Percentiles rank a stretch among this genome's conserved stretches.
phyloP scores from a whole-genome alignment of 176 grass and related monocot species.

The Calamus simplicifolius region DNA sequence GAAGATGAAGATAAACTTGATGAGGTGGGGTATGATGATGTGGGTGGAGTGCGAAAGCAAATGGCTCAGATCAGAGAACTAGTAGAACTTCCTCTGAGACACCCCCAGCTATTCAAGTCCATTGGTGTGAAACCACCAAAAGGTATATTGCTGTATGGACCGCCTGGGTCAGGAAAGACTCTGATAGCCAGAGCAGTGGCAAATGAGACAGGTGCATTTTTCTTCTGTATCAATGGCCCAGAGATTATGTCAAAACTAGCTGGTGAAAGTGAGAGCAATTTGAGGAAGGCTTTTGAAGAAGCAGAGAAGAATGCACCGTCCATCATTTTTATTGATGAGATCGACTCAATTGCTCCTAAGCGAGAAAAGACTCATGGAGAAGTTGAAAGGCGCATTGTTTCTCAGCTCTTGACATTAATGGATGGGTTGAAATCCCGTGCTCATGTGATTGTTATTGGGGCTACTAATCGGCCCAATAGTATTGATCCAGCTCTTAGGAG shows the following conservation, averaged over 20 bases:
- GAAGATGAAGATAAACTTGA: slow-evolving; percentile 84
- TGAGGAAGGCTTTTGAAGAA: slow-evolving; percentile 83
- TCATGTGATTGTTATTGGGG: slow-evolving; percentile 21
- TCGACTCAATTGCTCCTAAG: slow-evolving; percentile 18
- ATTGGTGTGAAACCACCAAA: slow-evolving; percentile 84
- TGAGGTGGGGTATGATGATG: slow-evolving; percentile 82
- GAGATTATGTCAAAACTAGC: slow-evolving; percentile 85
- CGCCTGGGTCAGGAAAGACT: slow-evolving; percentile 78
- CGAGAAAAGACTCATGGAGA: slow-evolving; percentile 18
- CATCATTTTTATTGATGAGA: slow-evolving; percentile 20
- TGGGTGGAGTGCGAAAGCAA: slow-evolving; percentile 70
- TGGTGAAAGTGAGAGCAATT: slow-evolving; percentile 80
- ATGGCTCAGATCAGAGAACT: slow-evolving; percentile 88
- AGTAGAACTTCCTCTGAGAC: slow-evolving; percentile 74
- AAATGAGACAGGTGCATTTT: slow-evolving; percentile 78
- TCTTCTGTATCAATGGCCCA: slow-evolving; percentile 80
- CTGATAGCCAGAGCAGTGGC: slow-evolving; percentile 73
- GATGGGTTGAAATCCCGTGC: slow-evolving; percentile 14
- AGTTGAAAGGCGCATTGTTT: slow-evolving; percentile 20
- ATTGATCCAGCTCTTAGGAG: slow-evolving; percentile 24
- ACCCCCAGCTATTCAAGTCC: slow-evolving; percentile 76
- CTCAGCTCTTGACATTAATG: slow-evolving; percentile 16
- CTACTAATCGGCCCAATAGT: slow-evolving; percentile 18
- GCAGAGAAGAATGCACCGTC: slow-evolving; percentile 66
- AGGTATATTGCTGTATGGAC: slow-evolving; percentile 63